A percentile compares a stretch with the other conserved stretches of the same genome.
Conservation (phyloP, 2,329 filamentous ascomycete genomes). For the Microsporum ferrugineum region DNA sequence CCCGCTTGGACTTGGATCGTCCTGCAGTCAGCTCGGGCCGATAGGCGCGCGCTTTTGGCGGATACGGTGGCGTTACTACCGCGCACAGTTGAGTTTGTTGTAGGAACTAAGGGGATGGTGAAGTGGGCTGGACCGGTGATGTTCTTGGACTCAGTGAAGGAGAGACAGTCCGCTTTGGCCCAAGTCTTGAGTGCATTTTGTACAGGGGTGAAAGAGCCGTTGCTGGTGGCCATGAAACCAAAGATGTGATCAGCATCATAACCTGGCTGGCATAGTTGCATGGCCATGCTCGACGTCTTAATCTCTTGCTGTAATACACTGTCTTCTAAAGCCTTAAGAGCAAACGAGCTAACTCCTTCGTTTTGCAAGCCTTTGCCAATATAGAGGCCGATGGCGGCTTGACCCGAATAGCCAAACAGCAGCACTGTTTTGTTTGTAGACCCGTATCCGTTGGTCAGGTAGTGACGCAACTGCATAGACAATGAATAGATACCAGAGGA, state of each 20-base stretch:
- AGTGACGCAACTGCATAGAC: background rate
- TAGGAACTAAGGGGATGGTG: background rate
- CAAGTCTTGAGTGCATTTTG: conserved; percentile 2
- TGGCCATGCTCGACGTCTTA: background rate
- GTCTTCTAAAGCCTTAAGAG: background rate
- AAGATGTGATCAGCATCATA: background rate
- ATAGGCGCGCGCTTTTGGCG: background rate
- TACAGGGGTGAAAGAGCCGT: background rate
- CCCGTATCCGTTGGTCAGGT: background rate
- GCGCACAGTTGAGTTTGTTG: background rate
- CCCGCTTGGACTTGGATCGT: background rate
- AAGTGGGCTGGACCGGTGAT: background rate
- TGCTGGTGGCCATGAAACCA: conserved; percentile 4
- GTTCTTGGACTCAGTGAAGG: background rate
- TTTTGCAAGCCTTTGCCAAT: background rate
- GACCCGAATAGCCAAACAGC: conserved; percentile 1
- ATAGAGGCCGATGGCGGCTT: conserved; percentile 5
- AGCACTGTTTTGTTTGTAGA: background rate
- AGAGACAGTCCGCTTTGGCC: conserved; percentile 2
- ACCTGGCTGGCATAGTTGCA: background rate
- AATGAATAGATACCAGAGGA: background rate
- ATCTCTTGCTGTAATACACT: background rate
- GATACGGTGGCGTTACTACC: background rate
- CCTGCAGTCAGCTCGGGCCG: background rate
- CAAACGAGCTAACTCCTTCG: background rate